Evolutionary conservation across 2,329 filamentous ascomycete genomes (phyloP).

Genomic region (Pseudocercospora musae): DNA sequence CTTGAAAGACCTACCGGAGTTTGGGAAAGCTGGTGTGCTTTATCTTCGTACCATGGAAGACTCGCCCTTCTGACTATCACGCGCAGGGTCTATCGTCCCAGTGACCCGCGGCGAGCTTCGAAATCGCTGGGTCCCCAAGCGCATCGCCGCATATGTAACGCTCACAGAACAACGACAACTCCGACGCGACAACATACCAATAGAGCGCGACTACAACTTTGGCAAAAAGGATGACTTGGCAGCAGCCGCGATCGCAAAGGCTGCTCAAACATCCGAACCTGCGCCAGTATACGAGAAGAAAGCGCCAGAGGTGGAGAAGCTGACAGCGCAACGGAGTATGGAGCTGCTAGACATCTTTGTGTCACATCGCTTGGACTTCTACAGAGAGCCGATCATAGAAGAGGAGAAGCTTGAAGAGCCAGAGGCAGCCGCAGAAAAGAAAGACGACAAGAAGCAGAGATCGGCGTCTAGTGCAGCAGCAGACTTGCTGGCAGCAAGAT

Average conservation of each 20-base stretch:
- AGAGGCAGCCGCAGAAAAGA: slow-evolving; percentile 10
- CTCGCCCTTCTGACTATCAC: background rate
- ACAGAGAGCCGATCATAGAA: slow-evolving; percentile 42
- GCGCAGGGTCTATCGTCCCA: slow-evolving; percentile 52
- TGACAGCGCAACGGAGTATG: slow-evolving; percentile 44
- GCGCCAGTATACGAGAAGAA: slow-evolving; percentile 8
- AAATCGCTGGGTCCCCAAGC: slow-evolving; percentile 52
- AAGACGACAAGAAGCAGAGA: slow-evolving; percentile 17
- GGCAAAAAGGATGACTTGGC: slow-evolving; percentile 16
- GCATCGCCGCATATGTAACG: slow-evolving; percentile 53
- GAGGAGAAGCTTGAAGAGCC: slow-evolving; percentile 34
- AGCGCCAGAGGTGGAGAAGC: slow-evolving; percentile 36
- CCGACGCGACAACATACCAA: slow-evolving; percentile 42
- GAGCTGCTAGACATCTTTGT: slow-evolving; percentile 50
- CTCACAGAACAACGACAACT: slow-evolving; percentile 44
- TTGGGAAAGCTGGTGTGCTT: slow-evolving; percentile 46
- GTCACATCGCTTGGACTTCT: slow-evolving; percentile 47
- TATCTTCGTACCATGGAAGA: background rate
- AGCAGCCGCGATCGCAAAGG: slow-evolving; percentile 1
- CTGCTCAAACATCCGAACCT: slow-evolving; percentile 19
- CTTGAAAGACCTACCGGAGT: slow-evolving; percentile 51
- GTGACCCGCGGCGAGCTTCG: slow-evolving; percentile 54
- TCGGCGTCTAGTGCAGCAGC: slow-evolving; percentile 26
- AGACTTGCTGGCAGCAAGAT: slow-evolving; percentile 32
- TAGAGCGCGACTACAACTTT: slow-evolving; percentile 49